Evolutionary conservation across 495 filamentous ascomycete genomes (phyloP), one percentile per base, ranked within the genome.

Genomic region (Penicillium macrosclerotiorum): DNA sequence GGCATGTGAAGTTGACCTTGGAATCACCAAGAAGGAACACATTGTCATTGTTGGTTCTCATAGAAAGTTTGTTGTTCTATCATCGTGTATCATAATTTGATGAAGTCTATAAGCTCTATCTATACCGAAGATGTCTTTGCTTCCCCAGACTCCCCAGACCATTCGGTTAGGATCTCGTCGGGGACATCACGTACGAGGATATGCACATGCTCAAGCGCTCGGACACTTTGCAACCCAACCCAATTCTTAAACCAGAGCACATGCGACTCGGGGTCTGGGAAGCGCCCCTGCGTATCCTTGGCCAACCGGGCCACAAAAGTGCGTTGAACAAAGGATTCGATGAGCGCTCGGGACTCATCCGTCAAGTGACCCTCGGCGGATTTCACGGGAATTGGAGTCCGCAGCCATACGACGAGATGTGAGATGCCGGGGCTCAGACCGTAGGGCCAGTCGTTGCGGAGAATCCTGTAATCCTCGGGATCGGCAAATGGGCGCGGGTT

Each of bases 191-290:
- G 76, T 11, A 90, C 69, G 46, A 90, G 63, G 11, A 89, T 71
- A 74, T 88, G 84, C 4, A 89, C 69, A 73, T 88, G 90, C 54
- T 95, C 90, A 45, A 95, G 65, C 5, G 81, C 78, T 39, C 85
- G 72, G 37, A 96, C 89, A 62, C 89, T 94, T 71, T 95, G 90
- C 60, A 95, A 63, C n/a, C 79, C 79, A 37, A 81, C 82, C 86
- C 88, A 94, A 58, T 96, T 96, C 77, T 95, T 95, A 60, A 95
- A 95, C 87, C 88, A 96, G 54, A 90, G 47, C 48, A 95, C 88
- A 47, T 77, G 79, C 5, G 80, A 74, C 19, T 73, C 66, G 22
- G 65, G 55, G 36, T 62, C 55, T 5, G 46, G 65, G 68, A 62
- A 57, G 20, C 18, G 56, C 65, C 3, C 67, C 56, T 33, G 29